A percentile compares a stretch with the other conserved stretches of the same genome.
phyloP scores from a whole-genome alignment of 2,329 filamentous ascomycete genomes.

The Cladophialophora yegresii region DNA sequence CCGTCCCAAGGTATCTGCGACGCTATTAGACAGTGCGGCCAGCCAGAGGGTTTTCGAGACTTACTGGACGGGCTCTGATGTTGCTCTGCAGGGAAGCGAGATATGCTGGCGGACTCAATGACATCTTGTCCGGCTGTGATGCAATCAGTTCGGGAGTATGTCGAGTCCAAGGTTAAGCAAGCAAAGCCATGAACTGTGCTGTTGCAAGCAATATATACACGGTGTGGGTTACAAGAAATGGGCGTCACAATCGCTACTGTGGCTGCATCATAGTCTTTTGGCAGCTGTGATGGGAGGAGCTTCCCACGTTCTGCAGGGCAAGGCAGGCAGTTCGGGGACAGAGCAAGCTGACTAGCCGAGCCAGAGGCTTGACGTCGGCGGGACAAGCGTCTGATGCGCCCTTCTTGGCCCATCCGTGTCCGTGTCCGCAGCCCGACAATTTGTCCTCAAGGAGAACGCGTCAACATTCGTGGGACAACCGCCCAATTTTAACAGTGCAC shows the following conservation, averaged over 20 bases:
- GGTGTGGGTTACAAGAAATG: background rate
- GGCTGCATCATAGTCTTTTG: slow-evolving; percentile 2
- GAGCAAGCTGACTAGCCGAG: background rate
- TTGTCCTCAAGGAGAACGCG: slow-evolving; percentile 23
- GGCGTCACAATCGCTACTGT: background rate
- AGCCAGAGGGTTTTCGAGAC: slow-evolving; percentile 8
- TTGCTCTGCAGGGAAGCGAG: slow-evolving; percentile 89
- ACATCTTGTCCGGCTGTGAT: slow-evolving; percentile 60
- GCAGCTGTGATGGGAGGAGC: slow-evolving; percentile 14
- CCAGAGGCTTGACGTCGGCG: slow-evolving; percentile 11
- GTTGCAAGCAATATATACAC: background rate
- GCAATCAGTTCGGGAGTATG: background rate
- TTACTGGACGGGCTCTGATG: slow-evolving; percentile 77
- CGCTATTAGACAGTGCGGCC: slow-evolving; percentile 13
- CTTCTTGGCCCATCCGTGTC: slow-evolving; percentile 5
- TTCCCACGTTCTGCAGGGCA: slow-evolving; percentile 4
- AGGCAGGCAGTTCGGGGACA: background rate
- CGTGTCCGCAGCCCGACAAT: slow-evolving; percentile 11
- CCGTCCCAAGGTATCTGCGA: slow-evolving; percentile 86
- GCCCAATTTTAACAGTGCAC: background rate
- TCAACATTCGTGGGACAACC: slow-evolving; percentile 16
- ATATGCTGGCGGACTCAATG: slow-evolving; percentile 79
- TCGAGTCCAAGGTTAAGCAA: slow-evolving; percentile 5
- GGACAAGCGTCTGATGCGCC: background rate
- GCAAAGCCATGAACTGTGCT: slow-evolving; percentile 4